These are phyloP conservation scores for Phytophthora rubi DNA, from an alignment of 352 stramenopile genomes.

Conservation along the genomic window DNA sequence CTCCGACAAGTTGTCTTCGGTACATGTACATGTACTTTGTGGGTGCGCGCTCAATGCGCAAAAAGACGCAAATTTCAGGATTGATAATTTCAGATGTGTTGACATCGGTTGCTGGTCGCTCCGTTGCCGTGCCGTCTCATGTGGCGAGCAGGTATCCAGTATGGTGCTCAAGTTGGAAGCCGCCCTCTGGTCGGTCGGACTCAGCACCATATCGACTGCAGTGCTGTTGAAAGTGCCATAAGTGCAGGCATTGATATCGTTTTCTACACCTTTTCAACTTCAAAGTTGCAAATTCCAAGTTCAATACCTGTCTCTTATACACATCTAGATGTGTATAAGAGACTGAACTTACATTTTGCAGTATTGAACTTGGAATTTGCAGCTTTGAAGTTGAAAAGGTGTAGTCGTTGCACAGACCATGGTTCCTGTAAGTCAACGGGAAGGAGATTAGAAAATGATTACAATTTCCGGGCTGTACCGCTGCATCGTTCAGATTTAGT, in stretches of 20 bases:
- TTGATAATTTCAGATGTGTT: conserved; percentile 19
- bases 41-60: conserved; percentile 8
- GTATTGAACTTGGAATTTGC: too few species aligned
- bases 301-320: too few species aligned
- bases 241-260: not conserved
- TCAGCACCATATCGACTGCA: too few species aligned
- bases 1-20: not conserved
- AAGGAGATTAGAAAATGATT: conserved; percentile 22
- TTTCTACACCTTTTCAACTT: not conserved
- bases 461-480: conserved; percentile 5
- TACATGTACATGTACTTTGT: too few species aligned
- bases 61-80: conserved; percentile 31
- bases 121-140: not conserved
- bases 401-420: not conserved
- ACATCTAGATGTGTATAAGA: too few species aligned
- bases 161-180: not conserved
- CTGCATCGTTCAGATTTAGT: not conserved
- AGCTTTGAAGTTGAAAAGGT: too few species aligned
- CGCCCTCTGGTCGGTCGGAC: too few species aligned
- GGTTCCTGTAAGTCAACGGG: conserved; percentile 10
- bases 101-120: conserved; percentile 9
- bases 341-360: too few species aligned
- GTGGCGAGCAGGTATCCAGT: not conserved
- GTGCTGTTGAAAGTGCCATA: not conserved
- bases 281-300: too few species aligned